phyloP scores from a whole-genome alignment of 2,329 filamentous ascomycete genomes.

The Alternaria sp. region DNA sequence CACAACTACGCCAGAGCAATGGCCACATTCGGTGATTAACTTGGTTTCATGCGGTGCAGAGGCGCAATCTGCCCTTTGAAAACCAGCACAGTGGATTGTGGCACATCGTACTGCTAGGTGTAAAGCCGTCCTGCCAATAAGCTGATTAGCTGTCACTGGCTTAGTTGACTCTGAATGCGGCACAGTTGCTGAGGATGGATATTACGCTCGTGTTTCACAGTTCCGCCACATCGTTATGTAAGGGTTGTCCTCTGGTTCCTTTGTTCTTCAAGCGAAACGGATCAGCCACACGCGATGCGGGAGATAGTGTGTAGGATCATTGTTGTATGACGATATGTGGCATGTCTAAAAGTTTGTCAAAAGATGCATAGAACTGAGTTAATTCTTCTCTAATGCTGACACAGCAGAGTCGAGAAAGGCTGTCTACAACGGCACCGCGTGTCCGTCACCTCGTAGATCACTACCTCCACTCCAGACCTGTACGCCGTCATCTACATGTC shows the following conservation, averaged over 20 bases:
- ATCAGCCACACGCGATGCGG: not conserved
- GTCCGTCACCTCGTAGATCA: constrained; percentile 86
- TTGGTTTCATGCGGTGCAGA: not conserved
- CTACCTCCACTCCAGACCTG: constrained; percentile 88
- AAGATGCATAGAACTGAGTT: not conserved
- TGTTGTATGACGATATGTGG: not conserved
- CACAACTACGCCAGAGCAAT: not conserved
- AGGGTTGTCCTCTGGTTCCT: not conserved
- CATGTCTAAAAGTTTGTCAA: not conserved
- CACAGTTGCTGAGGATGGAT: not conserved
- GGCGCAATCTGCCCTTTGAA: not conserved
- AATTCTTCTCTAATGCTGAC: not conserved
- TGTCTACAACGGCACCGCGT: constrained; percentile 61
- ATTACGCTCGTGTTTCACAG: not conserved
- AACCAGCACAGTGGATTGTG: not conserved
- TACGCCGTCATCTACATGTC: constrained; percentile 77
- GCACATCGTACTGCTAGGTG: not conserved
- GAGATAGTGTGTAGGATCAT: not conserved
- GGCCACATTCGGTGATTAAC: not conserved
- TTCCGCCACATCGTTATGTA: not conserved
- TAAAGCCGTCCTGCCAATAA: not conserved
- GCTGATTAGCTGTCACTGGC: not conserved
- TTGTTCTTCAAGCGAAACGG: not conserved
- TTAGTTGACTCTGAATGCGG: not conserved
- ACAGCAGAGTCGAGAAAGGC: not conserved